Base-by-base conservation (phyloP, 2,329 filamentous ascomycete species). In the Colletotrichum echinochloae region DNA sequence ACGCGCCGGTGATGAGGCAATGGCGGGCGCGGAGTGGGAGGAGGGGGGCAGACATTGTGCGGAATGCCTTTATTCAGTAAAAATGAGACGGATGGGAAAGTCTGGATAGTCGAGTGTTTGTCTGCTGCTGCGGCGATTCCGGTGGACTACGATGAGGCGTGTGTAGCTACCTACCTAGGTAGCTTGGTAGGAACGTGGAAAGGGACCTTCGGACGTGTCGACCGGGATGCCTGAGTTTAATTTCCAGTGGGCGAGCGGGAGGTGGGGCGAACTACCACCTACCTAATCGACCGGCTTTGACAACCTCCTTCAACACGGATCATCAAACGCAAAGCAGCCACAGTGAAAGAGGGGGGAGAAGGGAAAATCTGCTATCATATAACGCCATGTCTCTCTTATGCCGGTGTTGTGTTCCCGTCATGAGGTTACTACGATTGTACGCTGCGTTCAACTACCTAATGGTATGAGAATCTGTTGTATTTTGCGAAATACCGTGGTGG, bases 1-100 rank as follows among this genome's bases (percentile, higher is more conserved):
- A 91, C 26, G 87, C 92, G 57, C 92, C 92, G 2, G 92, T 92
- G 61, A 94, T 84, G 76, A 92, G 83, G 78, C 84, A 87, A 70
- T 83, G 84, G 72, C 86, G 86, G 66, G 85, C 84, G 51, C 78
- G 75, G 72, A 80, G 76, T 30, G 76, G 67, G 51, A 65, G 68
- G 1, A 60, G 68, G 55, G 52, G 11, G 14, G 65, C 56, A 44
- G 64, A 66, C 52, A 73, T 69, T 59, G 18, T n/a, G n/a, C 9
- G 35, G 6, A 0, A 23, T 62, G 30, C 3, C 23, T 23, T 5
- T 28, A 49, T 35, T 52, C n/a, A 28, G 23, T 12, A 12, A n/a
- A 23, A 5, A 18, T 54, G 64, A 33, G 37, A 23, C 54, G 18
- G 37, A 23, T 18, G 28, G 44, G 28, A 9, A 23, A 23, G 41